Conservation (phyloP, 2,329 filamentous ascomycete species). For the Penicillium carneum region DNA sequence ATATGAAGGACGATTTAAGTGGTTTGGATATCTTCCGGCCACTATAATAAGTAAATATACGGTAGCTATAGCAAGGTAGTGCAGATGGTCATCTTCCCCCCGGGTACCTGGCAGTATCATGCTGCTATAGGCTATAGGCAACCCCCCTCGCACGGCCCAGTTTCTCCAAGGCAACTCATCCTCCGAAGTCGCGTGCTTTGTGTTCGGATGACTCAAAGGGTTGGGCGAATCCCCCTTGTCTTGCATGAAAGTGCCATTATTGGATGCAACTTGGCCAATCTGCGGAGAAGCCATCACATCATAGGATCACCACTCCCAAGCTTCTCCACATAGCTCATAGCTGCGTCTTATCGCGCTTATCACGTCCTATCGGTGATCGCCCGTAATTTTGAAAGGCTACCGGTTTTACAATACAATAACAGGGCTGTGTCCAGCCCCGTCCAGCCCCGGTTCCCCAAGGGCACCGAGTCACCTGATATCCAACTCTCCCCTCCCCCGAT, state of each 20-base stretch:
- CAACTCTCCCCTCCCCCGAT: slow-evolving; percentile 16
- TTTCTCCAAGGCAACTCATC: slow-evolving; percentile 30
- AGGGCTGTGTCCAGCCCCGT: slow-evolving; percentile 14
- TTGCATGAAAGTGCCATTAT: slow-evolving; percentile 12
- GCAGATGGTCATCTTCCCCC: slow-evolving; percentile 10
- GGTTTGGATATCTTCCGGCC: not conserved
- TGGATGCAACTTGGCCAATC: slow-evolving; percentile 12
- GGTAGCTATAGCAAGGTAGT: not conserved
- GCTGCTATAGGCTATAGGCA: slow-evolving; percentile 3
- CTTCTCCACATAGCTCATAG: slow-evolving; percentile 27
- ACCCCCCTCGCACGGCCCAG: slow-evolving; percentile 16
- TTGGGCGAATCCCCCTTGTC: slow-evolving; percentile 7
- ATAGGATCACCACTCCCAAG: slow-evolving; percentile 18
- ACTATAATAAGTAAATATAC: not conserved
- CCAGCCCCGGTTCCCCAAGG: not conserved
- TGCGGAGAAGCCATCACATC: slow-evolving; percentile 20
- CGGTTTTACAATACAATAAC: slow-evolving; percentile 7
- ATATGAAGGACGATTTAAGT: not conserved
- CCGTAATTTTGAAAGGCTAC: slow-evolving; percentile 6
- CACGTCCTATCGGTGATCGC: slow-evolving; percentile 25
- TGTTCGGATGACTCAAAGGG: slow-evolving; percentile 26
- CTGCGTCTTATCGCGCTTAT: slow-evolving; percentile 27
- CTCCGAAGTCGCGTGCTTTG: slow-evolving; percentile 37
- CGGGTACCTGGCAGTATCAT: slow-evolving; percentile 32
- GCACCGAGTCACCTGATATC: slow-evolving; percentile 29